Evolutionary conservation across 495 filamentous ascomycete species (phyloP).

Genomic region (Chaetomium tenue): DNA sequence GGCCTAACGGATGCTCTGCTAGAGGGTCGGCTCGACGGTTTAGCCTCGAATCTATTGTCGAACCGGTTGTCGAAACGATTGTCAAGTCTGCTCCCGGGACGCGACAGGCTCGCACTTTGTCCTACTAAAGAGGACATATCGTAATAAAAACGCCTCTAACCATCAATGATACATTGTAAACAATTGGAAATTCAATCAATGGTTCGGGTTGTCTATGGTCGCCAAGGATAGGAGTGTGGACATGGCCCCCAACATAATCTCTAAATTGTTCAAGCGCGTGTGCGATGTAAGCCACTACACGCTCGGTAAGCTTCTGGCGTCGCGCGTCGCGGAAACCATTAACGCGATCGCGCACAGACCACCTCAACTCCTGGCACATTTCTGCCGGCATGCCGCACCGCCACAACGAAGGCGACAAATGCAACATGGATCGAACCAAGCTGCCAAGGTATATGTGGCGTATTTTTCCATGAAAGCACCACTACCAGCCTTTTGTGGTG

Average conservation of each 20-base stretch:
- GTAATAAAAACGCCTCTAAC: slow-evolving; percentile 25
- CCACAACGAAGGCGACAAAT: background rate
- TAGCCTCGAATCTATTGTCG: slow-evolving; percentile 22
- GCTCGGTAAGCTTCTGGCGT: slow-evolving; percentile 21
- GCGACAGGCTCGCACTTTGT: slow-evolving; percentile 40
- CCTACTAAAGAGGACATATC: slow-evolving; percentile 39
- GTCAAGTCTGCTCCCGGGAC: slow-evolving; percentile 28
- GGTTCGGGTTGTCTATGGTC: background rate
- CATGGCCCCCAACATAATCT: background rate
- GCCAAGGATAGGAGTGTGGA: slow-evolving; percentile 9
- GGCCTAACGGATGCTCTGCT: slow-evolving; percentile 10
- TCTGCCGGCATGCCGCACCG: background rate
- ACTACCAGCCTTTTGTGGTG: background rate
- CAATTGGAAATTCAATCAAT: background rate
- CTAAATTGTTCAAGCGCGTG: background rate
- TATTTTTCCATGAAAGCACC: background rate
- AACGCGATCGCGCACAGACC: slow-evolving; percentile 11
- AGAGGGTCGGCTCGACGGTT: slow-evolving; percentile 29
- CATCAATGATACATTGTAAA: slow-evolving; percentile 25
- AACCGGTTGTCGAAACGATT: slow-evolving; percentile 1
- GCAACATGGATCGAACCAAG: background rate
- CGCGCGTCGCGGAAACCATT: slow-evolving; percentile 16
- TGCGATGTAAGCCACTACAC: background rate
- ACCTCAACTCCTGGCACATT: background rate
- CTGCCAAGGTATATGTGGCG: background rate